Evolutionary conservation across 768 basidiomycete genomes (phyloP), one percentile per base, ranked within the genome.

Genomic region (Baorangia bicolor): DNA sequence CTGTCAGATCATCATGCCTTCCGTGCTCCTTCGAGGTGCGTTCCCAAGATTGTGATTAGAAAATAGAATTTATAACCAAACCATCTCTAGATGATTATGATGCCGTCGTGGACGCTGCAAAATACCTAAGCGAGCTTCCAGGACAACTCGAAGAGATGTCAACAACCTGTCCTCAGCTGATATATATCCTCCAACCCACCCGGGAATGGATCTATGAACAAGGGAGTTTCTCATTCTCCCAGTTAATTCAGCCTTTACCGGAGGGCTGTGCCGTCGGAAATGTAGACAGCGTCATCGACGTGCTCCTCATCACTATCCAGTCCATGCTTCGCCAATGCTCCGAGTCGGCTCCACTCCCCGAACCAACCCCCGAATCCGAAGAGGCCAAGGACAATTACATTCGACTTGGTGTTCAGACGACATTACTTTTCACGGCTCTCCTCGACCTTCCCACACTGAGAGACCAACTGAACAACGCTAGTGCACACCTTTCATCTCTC

Each of bases 281-380:
- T 46, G 64, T 73, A 1, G 77, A 82, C 49, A 31, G 59, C 4
- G 64, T 89, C 51, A 81, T 94, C 61, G 81, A 88, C 59, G 67
- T 76, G 1, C 73, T 93, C 44, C 79, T 96, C 21, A 69, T 90
- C 30, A 77, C 77, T 31, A 78, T 87, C 21, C 93, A 95, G 63
- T 72, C 77, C 21, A 64, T 92, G 62, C 72, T 85, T 14, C 65
- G 74, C 11, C 72, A 64, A 50, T 77, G 75, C 58, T 66, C 77
- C 4, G 67, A 70, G 38, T n/a, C 53, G 28, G 18, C 40, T 20
- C 35, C 39, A 0, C 46, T 18, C 14, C 35, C 58, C 3, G 49
- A 56, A 21, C 34, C 44, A 14, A 48, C 42, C 53, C 59, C 20
- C 55, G 70, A 33, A 61, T 69, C 34, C 67, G 74, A 47, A 71